Base-by-base conservation (phyloP, 2,329 filamentous ascomycete genomes). In the Leptographium lundbergii region DNA sequence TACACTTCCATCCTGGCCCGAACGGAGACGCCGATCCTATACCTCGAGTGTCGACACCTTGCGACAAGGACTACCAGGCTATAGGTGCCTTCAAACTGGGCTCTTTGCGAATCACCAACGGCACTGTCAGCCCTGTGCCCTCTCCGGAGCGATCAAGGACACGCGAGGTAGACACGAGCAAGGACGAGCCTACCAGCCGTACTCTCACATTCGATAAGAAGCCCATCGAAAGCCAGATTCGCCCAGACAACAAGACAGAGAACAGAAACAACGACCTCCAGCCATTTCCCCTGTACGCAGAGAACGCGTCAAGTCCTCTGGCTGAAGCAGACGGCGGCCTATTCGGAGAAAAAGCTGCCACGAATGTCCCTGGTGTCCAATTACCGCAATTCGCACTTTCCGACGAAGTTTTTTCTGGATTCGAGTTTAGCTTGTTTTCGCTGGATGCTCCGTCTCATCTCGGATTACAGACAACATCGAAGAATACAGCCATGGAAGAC, bases 81-180 rank as follows among this genome's bases (percentile, higher is more conserved):
- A 77, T 82, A 36, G 83, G 83, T 3, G 80, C 76, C 13, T 85
- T 84, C 66, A 83, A 82, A 66, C 77, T 84, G 57, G 84, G 84
- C 2, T 81, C 81, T 1, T 66, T 86, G 56, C 77, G 81, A 42
- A 85, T 86, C 59, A 84, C 75, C 25, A 86, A 86, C 67, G 82
- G 81, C 17, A 72, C 73, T 3, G 74, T 70, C 1, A 80, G 77
- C 59, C 82, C 83, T 2, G 68, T 71, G n/a, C 62, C 63, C 19
- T 63, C 63, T 1, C 60, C 61, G 0, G 60, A 62, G 19, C 56
- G 45, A 2, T 42, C 47, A 2, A 52, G 32, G 24, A 24, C 52
- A 14, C 34, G 19, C 9, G 51, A 56, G 25, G 25, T 2, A 6
- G 25, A 14, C 6, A 47, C 24, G 54, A 25, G 34, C 36, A 25